These are phyloP conservation scores for Apiotrichum gamsii DNA, from an alignment of 1,284 basidiomycete genomes.

Conservation along the genomic window DNA sequence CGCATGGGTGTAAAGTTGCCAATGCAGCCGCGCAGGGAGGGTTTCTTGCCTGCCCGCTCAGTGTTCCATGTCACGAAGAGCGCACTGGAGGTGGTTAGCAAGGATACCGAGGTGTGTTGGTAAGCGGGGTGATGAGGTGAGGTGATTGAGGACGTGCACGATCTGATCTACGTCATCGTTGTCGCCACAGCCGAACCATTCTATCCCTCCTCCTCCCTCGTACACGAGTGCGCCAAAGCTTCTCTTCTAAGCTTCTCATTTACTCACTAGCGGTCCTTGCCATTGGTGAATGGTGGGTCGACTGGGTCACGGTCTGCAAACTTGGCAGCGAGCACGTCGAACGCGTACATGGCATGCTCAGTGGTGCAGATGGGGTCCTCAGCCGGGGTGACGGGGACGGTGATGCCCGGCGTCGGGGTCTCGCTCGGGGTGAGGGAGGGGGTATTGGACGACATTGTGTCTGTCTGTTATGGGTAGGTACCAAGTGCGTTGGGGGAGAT, in stretches of 20 bases:
- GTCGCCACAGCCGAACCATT: too few relatives aligned
- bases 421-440: slow-evolving; percentile 7
- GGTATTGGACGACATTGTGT: too few relatives aligned
- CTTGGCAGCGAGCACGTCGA: slow-evolving; percentile 49
- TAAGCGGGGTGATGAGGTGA: too few relatives aligned
- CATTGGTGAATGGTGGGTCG: slow-evolving; percentile 22
- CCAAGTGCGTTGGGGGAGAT: too few relatives aligned
- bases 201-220: too few relatives aligned
- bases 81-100: too few relatives aligned
- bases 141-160: too few relatives aligned
- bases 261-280: slow-evolving; percentile 32
- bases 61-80: slow-evolving; percentile 96
- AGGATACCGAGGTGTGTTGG: too few relatives aligned
- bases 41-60: slow-evolving; percentile 40
- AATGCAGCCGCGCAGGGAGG: slow-evolving; percentile 83
- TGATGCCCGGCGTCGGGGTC: slow-evolving; percentile 11
- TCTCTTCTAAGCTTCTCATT: too few relatives aligned
- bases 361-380: slow-evolving; percentile 24
- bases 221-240: too few relatives aligned
- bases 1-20: slow-evolving; percentile 81
- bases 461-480: too few relatives aligned
- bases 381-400: slow-evolving; percentile 11
- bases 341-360: slow-evolving; percentile 51
- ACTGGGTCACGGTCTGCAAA: slow-evolving; percentile 24
- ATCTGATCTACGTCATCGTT: too few relatives aligned